Percentiles rank a stretch among this genome's conserved stretches.
phyloP scores from a whole-genome alignment of 805 yeast species.

The Candida ulmi region DNA sequence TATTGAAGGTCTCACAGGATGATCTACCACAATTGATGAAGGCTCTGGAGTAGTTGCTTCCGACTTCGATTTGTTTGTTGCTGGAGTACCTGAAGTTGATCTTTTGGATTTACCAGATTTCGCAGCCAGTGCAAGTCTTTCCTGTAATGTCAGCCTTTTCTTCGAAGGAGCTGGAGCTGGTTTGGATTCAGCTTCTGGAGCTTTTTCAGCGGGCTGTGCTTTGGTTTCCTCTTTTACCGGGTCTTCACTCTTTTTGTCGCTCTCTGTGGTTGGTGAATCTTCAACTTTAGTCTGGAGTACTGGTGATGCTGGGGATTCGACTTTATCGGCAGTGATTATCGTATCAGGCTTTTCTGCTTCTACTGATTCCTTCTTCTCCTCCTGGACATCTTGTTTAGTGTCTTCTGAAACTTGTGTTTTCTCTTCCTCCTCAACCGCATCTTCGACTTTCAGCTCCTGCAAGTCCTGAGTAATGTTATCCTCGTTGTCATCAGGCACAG shows the following conservation, averaged over 20 bases:
- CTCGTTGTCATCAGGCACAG: background rate
- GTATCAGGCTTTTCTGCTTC: too few species aligned
- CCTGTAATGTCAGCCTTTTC: conserved; percentile 74
- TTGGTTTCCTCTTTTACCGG: too few species aligned
- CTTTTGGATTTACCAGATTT: conserved; percentile 30
- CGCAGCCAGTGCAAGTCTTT: conserved; percentile 81
- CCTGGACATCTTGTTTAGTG: too few species aligned
- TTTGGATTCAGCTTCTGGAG: background rate
- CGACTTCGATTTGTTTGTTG: background rate
- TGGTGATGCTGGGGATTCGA: too few species aligned
- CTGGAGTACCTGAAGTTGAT: conserved; percentile 10
- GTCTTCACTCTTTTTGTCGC: background rate
- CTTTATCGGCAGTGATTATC: too few species aligned
- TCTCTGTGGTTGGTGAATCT: background rate
- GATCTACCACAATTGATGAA: background rate
- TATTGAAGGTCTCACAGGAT: background rate
- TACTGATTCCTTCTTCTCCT: too few species aligned
- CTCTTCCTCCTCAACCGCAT: too few species aligned
- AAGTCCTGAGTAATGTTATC: too few species aligned
- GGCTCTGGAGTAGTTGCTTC: conserved; percentile 1
- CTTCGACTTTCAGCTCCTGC: background rate
- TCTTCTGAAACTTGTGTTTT: background rate
- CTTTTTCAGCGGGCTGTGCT: background rate
- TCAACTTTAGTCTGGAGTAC: too few species aligned
- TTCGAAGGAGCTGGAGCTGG: conserved; percentile 25